phyloP scores from a whole-genome alignment of 495 filamentous ascomycete genomes.

The Annulohypoxylon maeteangense region DNA sequence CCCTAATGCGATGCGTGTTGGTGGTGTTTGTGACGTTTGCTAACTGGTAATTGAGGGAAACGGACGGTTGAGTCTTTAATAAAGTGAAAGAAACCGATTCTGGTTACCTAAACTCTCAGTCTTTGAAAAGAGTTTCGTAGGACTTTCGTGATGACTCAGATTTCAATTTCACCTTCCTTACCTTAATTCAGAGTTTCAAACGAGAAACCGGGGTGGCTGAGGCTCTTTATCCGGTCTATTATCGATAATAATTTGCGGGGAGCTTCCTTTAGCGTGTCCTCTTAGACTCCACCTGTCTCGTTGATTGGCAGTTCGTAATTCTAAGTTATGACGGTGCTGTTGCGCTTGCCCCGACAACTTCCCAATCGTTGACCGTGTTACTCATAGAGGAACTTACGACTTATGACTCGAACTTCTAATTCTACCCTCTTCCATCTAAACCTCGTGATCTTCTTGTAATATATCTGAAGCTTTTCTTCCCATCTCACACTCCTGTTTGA shows the following conservation, averaged over 20 bases:
- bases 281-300: neutral
- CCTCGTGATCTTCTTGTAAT: neutral
- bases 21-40: too few species aligned
- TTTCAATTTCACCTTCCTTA: neutral
- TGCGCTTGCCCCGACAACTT: constrained; percentile 4
- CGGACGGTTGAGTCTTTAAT: too few species aligned
- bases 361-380: constrained; percentile 8
- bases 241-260: neutral
- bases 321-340: neutral
- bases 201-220: neutral
- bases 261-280: neutral
- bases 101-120: too few species aligned
- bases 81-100: too few species aligned
- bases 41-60: too few species aligned
- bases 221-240: neutral
- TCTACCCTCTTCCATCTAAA: neutral
- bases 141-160: neutral
- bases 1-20: too few species aligned
- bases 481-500: neutral
- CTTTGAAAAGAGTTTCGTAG: too few species aligned
- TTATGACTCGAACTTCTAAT: constrained; percentile 8
- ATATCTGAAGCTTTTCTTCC: neutral
- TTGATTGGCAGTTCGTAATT: neutral
- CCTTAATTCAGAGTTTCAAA: neutral
- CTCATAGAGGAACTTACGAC: constrained; percentile 5